These are phyloP conservation scores for Rosellinia necatrix DNA, from an alignment of 2,329 filamentous ascomycete genomes.

Conservation along the genomic window DNA sequence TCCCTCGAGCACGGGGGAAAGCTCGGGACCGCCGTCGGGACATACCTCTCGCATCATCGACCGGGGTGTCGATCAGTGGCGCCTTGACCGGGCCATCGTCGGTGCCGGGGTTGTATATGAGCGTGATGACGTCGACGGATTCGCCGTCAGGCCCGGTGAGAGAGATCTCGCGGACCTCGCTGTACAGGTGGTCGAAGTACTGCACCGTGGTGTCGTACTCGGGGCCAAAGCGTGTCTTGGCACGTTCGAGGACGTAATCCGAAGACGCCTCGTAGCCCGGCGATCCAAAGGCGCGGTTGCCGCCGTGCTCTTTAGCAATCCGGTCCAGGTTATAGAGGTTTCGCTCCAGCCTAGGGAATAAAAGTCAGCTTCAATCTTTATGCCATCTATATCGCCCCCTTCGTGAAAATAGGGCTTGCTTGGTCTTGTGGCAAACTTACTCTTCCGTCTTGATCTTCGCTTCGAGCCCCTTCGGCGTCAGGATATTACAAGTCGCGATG, in stretches of 20 bases:
- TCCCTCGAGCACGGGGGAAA: conserved; percentile 24
- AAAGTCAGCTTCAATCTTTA: not conserved
- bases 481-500: conserved; percentile 39
- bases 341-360: conserved; percentile 51
- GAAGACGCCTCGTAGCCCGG: conserved; percentile 63
- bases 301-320: conserved; percentile 59
- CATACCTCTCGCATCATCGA: conserved; percentile 42
- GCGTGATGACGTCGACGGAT: conserved; percentile 47
- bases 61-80: conserved; percentile 44
- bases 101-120: conserved; percentile 54
- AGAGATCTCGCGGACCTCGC: conserved; percentile 47
- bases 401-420: not conserved
- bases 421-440: conserved; percentile 34
- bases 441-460: conserved; percentile 46
- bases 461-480: conserved; percentile 47
- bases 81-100: conserved; percentile 45
- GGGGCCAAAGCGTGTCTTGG: conserved; percentile 45
- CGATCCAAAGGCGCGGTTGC: conserved; percentile 63
- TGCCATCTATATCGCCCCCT: not conserved
- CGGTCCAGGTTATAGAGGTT: conserved; percentile 59
- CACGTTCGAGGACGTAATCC: conserved; percentile 59
- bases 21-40: not conserved
- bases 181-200: conserved; percentile 52
- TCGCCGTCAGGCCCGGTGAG: conserved; percentile 52
- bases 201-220: conserved; percentile 52